Percentiles rank a stretch among this genome's conserved stretches.
phyloP scores from a whole-genome alignment of 2,329 filamentous ascomycete species.

The Colletotrichum liaoningense region DNA sequence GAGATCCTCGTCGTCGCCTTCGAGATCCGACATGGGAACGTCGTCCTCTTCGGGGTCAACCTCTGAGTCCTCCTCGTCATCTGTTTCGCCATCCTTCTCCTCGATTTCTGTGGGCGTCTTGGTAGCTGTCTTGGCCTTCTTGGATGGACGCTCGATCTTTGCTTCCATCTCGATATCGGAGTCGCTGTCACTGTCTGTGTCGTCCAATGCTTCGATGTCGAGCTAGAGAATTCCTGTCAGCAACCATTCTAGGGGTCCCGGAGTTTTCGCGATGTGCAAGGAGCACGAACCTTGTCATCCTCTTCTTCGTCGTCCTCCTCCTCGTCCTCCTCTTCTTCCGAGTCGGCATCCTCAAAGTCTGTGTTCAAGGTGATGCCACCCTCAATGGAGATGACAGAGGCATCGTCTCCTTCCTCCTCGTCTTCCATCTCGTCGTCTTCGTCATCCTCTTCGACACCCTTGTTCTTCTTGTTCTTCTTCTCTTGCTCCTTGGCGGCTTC shows the following conservation, averaged over 20 bases:
- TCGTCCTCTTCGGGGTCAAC: constrained; percentile 89
- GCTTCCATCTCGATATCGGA: constrained; percentile 83
- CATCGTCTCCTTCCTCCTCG: constrained; percentile 38
- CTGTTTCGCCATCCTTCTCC: constrained; percentile 60
- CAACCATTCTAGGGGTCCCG: background rate
- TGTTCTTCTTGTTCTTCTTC: constrained; percentile 43
- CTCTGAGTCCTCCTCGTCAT: constrained; percentile 76
- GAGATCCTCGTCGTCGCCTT: constrained; percentile 80
- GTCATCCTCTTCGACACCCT: constrained; percentile 39
- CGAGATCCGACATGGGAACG: constrained; percentile 89
- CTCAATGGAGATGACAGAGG: constrained; percentile 41
- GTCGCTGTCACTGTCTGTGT: constrained; percentile 71
- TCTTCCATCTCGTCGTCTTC: constrained; percentile 46
- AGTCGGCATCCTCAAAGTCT: constrained; percentile 33
- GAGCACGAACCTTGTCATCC: constrained; percentile 38
- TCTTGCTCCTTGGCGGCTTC: constrained; percentile 46
- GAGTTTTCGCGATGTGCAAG: background rate
- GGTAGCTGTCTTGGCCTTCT: constrained; percentile 56
- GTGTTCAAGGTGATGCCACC: constrained; percentile 42
- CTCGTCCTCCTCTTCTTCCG: constrained; percentile 41
- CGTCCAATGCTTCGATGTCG: constrained; percentile 68
- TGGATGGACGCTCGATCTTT: constrained; percentile 66
- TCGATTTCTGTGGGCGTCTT: constrained; percentile 45
- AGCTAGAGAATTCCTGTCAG: constrained; percentile 48
- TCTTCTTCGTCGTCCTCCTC: constrained; percentile 44